These are phyloP conservation scores for Mayamaea pseudoterrestris DNA, from an alignment of 108 stramenopile species.

Conservation along the genomic window DNA sequence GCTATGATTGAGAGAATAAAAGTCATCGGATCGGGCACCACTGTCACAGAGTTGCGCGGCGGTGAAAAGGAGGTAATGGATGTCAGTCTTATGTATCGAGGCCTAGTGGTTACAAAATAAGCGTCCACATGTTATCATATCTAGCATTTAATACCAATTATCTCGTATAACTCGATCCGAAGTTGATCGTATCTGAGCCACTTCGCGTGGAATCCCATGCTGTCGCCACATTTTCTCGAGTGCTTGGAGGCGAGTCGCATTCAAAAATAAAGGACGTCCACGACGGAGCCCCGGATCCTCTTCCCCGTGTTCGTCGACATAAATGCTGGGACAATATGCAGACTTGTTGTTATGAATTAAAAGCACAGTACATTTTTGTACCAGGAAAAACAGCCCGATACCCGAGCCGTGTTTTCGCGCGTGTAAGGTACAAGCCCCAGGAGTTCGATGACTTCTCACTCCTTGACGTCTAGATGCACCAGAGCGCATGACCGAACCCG, in stretches of 20 bases:
- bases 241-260: conserved; percentile 61
- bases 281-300: conserved; percentile 81
- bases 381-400: conserved; percentile 83
- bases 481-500: conserved; percentile 77
- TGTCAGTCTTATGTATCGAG: conserved; percentile 82
- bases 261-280: conserved; percentile 80
- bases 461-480: conserved; percentile 40
- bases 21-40: conserved; percentile 46
- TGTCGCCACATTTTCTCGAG: conserved; percentile 71
- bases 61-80: conserved; percentile 66
- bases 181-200: conserved; percentile 80
- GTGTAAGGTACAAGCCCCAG: conserved; percentile 80
- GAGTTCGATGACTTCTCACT: conserved; percentile 24
- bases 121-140: too few relatives aligned
- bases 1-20: conserved; percentile 60
- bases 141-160: conserved; percentile 72
- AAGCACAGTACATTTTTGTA: conserved; percentile 85
- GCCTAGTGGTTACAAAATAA: conserved; percentile 37
- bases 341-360: conserved; percentile 89
- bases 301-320: conserved; percentile 90
- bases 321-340: conserved; percentile 82
- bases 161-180: conserved; percentile 85
- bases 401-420: conserved; percentile 75
- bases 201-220: conserved; percentile 81
- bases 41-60: conserved; percentile 58